Conservation (phyloP, 805 yeast species). For the Wickerhamiella kazuoi region DNA sequence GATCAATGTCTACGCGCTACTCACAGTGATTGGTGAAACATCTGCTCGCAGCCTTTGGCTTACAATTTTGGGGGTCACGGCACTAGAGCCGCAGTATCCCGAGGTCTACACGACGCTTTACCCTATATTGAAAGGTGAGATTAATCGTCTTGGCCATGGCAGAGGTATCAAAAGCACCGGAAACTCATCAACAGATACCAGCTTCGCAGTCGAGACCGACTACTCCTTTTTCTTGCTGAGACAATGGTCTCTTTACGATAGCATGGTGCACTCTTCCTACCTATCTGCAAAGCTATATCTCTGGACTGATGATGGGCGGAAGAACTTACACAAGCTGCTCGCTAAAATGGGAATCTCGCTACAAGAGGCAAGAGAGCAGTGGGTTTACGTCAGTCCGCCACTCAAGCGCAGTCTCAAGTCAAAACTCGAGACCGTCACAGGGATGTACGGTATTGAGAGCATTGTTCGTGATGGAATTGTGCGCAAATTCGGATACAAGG, state of each 20-base stretch:
- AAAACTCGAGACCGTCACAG: slow-evolving; percentile 53
- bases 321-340: slow-evolving; percentile 71
- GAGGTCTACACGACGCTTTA: slow-evolving; percentile 48
- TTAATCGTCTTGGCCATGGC: slow-evolving; percentile 39
- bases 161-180: slow-evolving; percentile 10
- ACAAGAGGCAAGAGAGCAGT: slow-evolving; percentile 72
- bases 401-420: slow-evolving; percentile 56
- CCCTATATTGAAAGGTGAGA: slow-evolving; percentile 71
- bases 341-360: slow-evolving; percentile 93
- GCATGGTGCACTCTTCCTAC: slow-evolving; percentile 79
- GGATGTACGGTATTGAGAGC: slow-evolving; percentile 65
- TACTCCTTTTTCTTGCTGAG: slow-evolving; percentile 71
- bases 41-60: slow-evolving; percentile 58
- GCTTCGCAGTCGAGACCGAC: slow-evolving; percentile 58
- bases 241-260: slow-evolving; percentile 84
- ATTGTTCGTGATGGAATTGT: slow-evolving; percentile 73
- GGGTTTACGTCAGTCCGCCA: slow-evolving; percentile 76
- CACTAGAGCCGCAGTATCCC: slow-evolving; percentile 57
- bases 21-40: slow-evolving; percentile 73
- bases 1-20: slow-evolving; percentile 59
- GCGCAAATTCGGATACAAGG: slow-evolving; percentile 72
- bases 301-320: slow-evolving; percentile 86
- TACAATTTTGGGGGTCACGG: slow-evolving; percentile 72
- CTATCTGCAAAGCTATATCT: slow-evolving; percentile 72
- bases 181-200: slow-evolving; percentile 16